Conservation (phyloP, 345 rosid species). For the Camelina hispida region DNA sequence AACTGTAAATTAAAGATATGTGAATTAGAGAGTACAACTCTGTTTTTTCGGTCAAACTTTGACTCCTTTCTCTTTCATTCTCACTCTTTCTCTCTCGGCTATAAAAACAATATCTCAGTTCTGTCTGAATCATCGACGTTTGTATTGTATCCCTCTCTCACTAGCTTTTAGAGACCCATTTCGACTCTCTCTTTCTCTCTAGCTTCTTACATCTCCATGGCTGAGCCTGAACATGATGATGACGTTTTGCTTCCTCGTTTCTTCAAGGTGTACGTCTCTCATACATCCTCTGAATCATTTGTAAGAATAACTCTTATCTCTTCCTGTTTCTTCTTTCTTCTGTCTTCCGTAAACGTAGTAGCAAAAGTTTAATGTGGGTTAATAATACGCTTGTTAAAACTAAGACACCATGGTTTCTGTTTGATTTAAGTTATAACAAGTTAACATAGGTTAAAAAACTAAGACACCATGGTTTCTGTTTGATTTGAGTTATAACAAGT, state of each 20-base stretch:
- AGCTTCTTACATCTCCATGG: too few relatives aligned
- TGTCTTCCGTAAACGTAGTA: neutral
- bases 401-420: too few relatives aligned
- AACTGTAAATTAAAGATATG: conserved; percentile 8
- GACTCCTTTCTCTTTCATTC: conserved; percentile 13
- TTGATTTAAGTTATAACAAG: neutral
- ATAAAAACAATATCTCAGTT: neutral
- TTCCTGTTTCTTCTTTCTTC: neutral
- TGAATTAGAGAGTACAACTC: neutral
- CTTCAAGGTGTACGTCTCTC: conserved; percentile 36
- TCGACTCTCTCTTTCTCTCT: too few relatives aligned
- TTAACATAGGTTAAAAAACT: neutral
- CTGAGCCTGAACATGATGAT: neutral
- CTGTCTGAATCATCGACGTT: neutral
- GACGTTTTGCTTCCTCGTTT: conserved; percentile 27
- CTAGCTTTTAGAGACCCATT: too few relatives aligned
- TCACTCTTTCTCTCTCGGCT: neutral
- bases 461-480: too few relatives aligned
- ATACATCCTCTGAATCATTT: conserved; percentile 17
- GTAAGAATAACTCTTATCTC: conserved; percentile 15
- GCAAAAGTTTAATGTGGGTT: neutral
- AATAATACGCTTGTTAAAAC: too few relatives aligned
- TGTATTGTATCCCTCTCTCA: neutral
- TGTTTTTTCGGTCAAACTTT: neutral
- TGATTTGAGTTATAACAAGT: neutral